phyloP scores from a whole-genome alignment of 2,329 filamentous ascomycete species.

The Curvularia spicifera region DNA sequence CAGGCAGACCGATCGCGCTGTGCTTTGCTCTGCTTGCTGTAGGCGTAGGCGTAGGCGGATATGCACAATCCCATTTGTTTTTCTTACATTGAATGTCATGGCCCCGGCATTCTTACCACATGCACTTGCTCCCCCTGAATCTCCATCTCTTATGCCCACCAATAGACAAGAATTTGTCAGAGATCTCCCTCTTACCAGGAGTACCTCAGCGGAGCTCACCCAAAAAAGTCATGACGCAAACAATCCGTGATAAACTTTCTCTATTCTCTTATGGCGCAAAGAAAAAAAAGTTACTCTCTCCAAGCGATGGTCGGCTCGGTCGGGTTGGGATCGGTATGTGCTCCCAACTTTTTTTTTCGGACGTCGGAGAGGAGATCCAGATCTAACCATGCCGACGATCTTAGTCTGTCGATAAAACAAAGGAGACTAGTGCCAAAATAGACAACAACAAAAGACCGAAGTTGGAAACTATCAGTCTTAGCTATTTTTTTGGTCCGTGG shows the following conservation, averaged over 20 bases:
- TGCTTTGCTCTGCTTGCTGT: not conserved
- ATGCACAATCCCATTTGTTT: not conserved
- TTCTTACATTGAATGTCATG: not conserved
- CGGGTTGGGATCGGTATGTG: too few species aligned
- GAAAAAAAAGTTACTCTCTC: not conserved
- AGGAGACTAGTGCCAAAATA: not conserved
- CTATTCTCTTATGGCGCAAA: not conserved
- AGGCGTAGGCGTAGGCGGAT: too few species aligned
- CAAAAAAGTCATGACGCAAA: not conserved
- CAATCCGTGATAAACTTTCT: not conserved
- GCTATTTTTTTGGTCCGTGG: not conserved
- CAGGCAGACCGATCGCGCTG: not conserved
- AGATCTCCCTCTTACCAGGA: not conserved
- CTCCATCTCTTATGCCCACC: not conserved
- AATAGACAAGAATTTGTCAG: not conserved
- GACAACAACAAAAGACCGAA: not conserved
- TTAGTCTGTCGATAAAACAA: not conserved
- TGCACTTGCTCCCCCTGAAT: not conserved
- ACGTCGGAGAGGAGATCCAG: constrained; percentile 20
- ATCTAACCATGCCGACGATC: constrained; percentile 2
- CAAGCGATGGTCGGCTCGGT: not conserved
- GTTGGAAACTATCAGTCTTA: not conserved
- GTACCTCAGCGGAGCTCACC: not conserved
- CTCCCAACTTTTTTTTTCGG: constrained; percentile 2
- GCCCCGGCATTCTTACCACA: not conserved